These are phyloP conservation scores for Coprinopsis sp. DNA, from an alignment of 768 basidiomycete species.

Conservation along the genomic window DNA sequence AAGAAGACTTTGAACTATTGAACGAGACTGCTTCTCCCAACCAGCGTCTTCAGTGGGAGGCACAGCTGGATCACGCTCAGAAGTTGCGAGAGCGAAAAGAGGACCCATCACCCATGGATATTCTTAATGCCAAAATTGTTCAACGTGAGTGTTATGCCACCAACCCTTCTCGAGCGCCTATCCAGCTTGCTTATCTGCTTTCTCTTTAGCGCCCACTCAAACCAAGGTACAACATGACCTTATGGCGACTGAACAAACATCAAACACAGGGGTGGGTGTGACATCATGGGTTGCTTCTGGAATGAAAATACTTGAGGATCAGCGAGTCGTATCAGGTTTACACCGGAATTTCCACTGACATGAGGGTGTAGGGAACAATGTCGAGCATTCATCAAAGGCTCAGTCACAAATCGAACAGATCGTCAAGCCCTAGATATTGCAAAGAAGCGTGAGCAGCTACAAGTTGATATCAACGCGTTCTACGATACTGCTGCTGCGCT, in stretches of 20 bases:
- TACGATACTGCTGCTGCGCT: too few relatives aligned
- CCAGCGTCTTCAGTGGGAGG: not conserved
- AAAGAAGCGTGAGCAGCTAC: too few relatives aligned
- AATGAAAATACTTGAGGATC: slow-evolving; percentile 1
- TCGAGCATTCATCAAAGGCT: not conserved
- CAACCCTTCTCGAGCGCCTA: not conserved
- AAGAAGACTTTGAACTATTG: not conserved
- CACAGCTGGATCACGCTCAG: not conserved
- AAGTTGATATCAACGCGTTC: too few relatives aligned
- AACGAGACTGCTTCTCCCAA: not conserved
- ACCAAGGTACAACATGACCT: not conserved
- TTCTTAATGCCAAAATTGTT: not conserved
- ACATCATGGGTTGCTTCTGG: slow-evolving; percentile 1
- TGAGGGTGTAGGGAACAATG: not conserved
- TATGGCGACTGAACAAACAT: not conserved
- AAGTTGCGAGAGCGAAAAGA: not conserved
- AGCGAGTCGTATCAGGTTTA: slow-evolving; percentile 6
- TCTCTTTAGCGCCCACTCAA: not conserved
- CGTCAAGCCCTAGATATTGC: too few relatives aligned
- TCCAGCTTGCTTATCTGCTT: too few relatives aligned
- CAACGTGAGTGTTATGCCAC: not conserved
- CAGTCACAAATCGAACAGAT: too few relatives aligned
- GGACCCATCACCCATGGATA: not conserved
- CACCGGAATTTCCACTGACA: not conserved
- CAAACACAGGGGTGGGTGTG: not conserved